phyloP scores from a whole-genome alignment of 768 basidiomycete genomes.

The Pisolithus tinctorius region DNA sequence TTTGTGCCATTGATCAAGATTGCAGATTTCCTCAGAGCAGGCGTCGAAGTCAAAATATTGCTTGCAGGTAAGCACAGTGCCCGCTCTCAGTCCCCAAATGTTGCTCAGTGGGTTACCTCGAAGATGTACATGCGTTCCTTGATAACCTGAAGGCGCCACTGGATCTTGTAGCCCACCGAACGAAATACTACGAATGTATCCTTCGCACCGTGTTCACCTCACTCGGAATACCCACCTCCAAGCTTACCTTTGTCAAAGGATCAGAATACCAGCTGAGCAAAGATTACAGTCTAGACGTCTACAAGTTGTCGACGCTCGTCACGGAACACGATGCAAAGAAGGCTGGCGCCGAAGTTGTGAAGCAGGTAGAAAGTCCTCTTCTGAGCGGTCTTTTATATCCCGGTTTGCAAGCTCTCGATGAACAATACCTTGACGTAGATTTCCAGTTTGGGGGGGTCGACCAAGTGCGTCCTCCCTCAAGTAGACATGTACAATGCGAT shows the following conservation, averaged over 20 bases:
- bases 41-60: constrained; percentile 81
- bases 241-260: constrained; percentile 79
- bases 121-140: constrained; percentile 94
- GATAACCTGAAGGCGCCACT: constrained; percentile 96
- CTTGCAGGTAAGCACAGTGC: constrained; percentile 53
- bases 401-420: constrained; percentile 93
- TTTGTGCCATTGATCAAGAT: constrained; percentile 94
- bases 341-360: constrained; percentile 97
- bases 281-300: constrained; percentile 95
- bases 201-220: constrained; percentile 80
- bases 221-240: constrained; percentile 84
- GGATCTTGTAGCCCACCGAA: constrained; percentile 82
- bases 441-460: constrained; percentile 99
- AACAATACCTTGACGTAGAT: constrained; percentile 91
- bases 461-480: constrained; percentile 52
- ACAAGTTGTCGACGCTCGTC: constrained; percentile 84
- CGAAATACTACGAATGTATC: constrained; percentile 83
- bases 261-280: constrained; percentile 87
- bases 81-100: not conserved
- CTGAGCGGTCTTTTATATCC: constrained; percentile 93
- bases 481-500: not conserved
- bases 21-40: constrained; percentile 90
- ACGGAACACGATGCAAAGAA: constrained; percentile 97
- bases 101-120: not conserved
- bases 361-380: constrained; percentile 89